Evolutionary conservation across 164 flowering plant species (phyloP).

Genomic region (Macadamia integrifolia): DNA sequence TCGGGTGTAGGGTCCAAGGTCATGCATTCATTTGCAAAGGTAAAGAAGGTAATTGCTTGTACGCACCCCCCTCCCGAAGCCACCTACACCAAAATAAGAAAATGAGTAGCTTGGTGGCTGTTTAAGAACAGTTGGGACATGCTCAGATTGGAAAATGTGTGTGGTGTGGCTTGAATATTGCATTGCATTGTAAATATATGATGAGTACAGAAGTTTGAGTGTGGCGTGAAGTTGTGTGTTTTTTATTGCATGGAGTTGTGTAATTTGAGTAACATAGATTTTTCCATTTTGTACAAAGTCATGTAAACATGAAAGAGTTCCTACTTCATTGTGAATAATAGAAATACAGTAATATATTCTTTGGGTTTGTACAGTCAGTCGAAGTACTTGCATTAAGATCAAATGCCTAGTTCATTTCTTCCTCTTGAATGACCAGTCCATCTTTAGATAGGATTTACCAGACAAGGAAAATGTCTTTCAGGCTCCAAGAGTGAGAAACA

Average conservation of each 20-base stretch:
- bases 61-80: constrained; percentile 65
- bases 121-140: not conserved
- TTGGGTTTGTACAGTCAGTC: not conserved
- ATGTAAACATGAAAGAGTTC: not conserved
- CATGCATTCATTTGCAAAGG: constrained; percentile 81
- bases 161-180: not conserved
- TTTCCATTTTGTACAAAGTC: constrained; percentile 4
- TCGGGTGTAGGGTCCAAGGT: constrained; percentile 90
- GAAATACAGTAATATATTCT: not conserved
- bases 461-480: too few relatives aligned
- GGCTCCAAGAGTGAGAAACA: too few relatives aligned
- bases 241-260: not conserved
- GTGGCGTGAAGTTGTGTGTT: not conserved
- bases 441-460: too few relatives aligned
- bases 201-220: not conserved
- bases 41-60: constrained; percentile 81
- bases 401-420: too few relatives aligned
- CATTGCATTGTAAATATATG: not conserved
- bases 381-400: too few relatives aligned
- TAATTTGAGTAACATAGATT: not conserved
- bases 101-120: not conserved
- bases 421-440: too few relatives aligned
- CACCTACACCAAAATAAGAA: constrained; percentile 37
- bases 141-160: not conserved
- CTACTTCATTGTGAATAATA: not conserved